These are phyloP conservation scores for Cyanidiococcus yangmingshanensis DNA, from an alignment of 23 red algal genomes.

Conservation along the genomic window DNA sequence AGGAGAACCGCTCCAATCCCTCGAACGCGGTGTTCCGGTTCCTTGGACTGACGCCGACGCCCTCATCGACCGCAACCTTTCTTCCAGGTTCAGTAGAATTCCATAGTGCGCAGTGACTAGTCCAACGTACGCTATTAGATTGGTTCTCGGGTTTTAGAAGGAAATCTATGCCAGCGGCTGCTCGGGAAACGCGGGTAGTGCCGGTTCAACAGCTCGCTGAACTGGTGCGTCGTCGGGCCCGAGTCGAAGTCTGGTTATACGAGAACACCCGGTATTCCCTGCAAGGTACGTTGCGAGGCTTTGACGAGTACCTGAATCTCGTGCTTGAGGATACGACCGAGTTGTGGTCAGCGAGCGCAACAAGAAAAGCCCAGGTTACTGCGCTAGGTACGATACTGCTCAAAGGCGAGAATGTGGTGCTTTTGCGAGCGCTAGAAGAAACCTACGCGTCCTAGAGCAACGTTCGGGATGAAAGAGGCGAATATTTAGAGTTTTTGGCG, in stretches of 20 bases:
- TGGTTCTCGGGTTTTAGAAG: too few relatives aligned
- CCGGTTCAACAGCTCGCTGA: neutral
- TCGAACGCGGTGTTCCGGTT: too few relatives aligned
- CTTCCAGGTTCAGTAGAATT: too few relatives aligned
- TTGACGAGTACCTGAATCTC: neutral
- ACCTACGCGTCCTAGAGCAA: too few relatives aligned
- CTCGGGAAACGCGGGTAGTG: neutral
- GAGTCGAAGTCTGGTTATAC: constrained; percentile 13
- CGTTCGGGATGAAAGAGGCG: too few relatives aligned
- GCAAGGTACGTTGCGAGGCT: neutral
- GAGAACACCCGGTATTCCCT: neutral
- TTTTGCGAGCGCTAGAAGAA: neutral
- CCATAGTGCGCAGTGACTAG: too few relatives aligned
- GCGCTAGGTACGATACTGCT: constrained; percentile 49
- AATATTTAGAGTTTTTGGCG: too few relatives aligned
- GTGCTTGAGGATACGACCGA: neutral
- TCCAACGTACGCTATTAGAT: too few relatives aligned
- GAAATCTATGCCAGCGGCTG: neutral
- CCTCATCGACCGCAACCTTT: too few relatives aligned
- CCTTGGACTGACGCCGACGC: too few relatives aligned
- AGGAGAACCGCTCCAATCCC: too few relatives aligned
- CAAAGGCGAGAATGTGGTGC: constrained; percentile 61
- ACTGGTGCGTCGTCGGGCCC: neutral
- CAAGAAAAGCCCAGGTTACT: neutral
- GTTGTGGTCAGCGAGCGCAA: neutral